Conservation (phyloP, 1,139 yeast species). For the Yamadazyma dendronema region DNA sequence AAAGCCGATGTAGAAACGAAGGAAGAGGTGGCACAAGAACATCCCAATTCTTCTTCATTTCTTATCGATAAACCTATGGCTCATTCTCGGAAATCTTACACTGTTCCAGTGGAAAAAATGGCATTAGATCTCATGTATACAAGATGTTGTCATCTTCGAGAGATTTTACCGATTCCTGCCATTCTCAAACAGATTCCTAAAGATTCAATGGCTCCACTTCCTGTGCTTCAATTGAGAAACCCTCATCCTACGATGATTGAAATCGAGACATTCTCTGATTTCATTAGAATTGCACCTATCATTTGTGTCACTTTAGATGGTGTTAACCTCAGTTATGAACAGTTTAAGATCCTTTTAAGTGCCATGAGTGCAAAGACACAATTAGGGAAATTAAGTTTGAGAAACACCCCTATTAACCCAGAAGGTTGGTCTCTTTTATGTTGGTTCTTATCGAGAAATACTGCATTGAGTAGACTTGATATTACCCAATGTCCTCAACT, state of each 20-base stretch:
- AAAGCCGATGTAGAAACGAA: background rate
- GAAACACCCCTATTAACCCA: constrained; percentile 67
- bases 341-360: constrained; percentile 60
- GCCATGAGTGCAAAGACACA: constrained; percentile 61
- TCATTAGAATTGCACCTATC: constrained; percentile 70
- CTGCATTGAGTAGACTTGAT: constrained; percentile 55
- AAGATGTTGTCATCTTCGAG: constrained; percentile 72
- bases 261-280: constrained; percentile 71
- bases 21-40: background rate
- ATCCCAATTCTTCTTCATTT: constrained; percentile 1
- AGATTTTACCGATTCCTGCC: constrained; percentile 74
- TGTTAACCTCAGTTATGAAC: constrained; percentile 59
- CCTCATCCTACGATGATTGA: constrained; percentile 76
- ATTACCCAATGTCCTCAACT: constrained; percentile 70
- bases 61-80: constrained; percentile 51
- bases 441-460: constrained; percentile 66
- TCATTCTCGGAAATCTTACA: constrained; percentile 24
- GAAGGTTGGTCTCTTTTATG: constrained; percentile 73
- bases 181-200: constrained; percentile 70
- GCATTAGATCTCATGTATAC: constrained; percentile 67
- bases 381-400: constrained; percentile 62
- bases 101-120: constrained; percentile 42
- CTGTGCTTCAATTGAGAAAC: constrained; percentile 61
- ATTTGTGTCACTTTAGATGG: constrained; percentile 71
- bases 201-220: constrained; percentile 67